Evolutionary conservation across 805 yeast genomes (phyloP).

Genomic region (Scheffersomyces coipomensis): DNA sequence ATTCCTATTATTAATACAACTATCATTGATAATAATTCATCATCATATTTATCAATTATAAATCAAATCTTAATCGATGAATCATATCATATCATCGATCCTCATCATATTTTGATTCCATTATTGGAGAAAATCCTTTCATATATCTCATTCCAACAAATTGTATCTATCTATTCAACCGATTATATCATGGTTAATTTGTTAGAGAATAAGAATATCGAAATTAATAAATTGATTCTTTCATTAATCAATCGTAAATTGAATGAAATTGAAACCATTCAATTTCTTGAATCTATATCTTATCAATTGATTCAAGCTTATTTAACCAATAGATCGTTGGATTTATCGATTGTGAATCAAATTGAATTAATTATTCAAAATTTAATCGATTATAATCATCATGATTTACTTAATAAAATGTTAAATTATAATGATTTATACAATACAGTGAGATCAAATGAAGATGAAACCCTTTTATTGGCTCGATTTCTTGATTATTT

Average conservation of each 20-base stretch:
- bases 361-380: slow-evolving; percentile 7
- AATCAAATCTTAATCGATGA: slow-evolving; percentile 10
- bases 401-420: slow-evolving; percentile 5
- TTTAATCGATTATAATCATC: neutral
- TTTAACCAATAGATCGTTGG: slow-evolving; percentile 2
- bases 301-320: slow-evolving; percentile 1
- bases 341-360: slow-evolving; percentile 7
- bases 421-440: slow-evolving; percentile 7
- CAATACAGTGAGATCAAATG: neutral
- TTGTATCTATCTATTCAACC: slow-evolving; percentile 13
- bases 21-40: neutral
- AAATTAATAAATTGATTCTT: slow-evolving; percentile 1
- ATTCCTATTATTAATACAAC: neutral
- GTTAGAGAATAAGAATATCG: neutral
- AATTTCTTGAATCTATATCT: neutral
- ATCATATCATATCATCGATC: slow-evolving; percentile 13
- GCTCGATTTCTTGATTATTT: slow-evolving; percentile 19
- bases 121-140: slow-evolving; percentile 11
- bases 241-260: neutral
- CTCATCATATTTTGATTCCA: slow-evolving; percentile 8
- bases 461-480: slow-evolving; percentile 13
- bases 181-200: slow-evolving; percentile 13
- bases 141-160: slow-evolving; percentile 9
- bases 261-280: neutral
- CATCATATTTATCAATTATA: slow-evolving; percentile 1